phyloP scores from a whole-genome alignment of 768 basidiomycete genomes.

The Pisolithus microcarpus region DNA sequence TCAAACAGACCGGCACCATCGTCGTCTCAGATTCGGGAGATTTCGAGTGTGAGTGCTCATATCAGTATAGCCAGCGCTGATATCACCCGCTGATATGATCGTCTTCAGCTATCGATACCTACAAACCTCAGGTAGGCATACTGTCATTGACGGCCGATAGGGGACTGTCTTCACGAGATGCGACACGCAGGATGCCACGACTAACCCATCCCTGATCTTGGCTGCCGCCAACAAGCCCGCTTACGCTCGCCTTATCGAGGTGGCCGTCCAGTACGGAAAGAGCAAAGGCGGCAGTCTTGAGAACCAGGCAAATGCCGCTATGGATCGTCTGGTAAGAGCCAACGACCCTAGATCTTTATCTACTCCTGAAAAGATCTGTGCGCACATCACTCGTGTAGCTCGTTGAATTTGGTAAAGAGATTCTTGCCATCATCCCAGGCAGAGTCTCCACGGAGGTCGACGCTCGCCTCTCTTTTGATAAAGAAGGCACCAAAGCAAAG shows the following conservation, averaged over 20 bases:
- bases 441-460: slow-evolving; percentile 99
- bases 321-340: slow-evolving; percentile 77
- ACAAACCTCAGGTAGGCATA: slow-evolving; percentile 78
- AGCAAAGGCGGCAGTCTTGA: slow-evolving; percentile 74
- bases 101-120: slow-evolving; percentile 78
- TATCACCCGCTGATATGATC: slow-evolving; percentile 19
- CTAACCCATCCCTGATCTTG: slow-evolving; percentile 93
- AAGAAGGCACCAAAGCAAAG: slow-evolving; percentile 86
- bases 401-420: slow-evolving; percentile 96
- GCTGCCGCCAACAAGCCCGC: slow-evolving; percentile 85
- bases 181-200: slow-evolving; percentile 78
- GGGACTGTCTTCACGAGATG: slow-evolving; percentile 4
- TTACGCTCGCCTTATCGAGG: slow-evolving; percentile 77
- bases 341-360: slow-evolving; percentile 4
- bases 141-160: slow-evolving; percentile 7
- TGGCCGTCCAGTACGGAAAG: slow-evolving; percentile 69
- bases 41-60: slow-evolving; percentile 61
- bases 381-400: slow-evolving; percentile 45
- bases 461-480: slow-evolving; percentile 95
- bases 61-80: neutral
- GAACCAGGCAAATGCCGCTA: slow-evolving; percentile 66
- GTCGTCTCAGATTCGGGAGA: slow-evolving; percentile 98
- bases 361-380: slow-evolving; percentile 5
- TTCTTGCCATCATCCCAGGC: slow-evolving; percentile 91
- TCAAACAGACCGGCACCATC: slow-evolving; percentile 89